phyloP scores from a whole-genome alignment of 768 basidiomycete species.

The Tulasnella sp. region DNA sequence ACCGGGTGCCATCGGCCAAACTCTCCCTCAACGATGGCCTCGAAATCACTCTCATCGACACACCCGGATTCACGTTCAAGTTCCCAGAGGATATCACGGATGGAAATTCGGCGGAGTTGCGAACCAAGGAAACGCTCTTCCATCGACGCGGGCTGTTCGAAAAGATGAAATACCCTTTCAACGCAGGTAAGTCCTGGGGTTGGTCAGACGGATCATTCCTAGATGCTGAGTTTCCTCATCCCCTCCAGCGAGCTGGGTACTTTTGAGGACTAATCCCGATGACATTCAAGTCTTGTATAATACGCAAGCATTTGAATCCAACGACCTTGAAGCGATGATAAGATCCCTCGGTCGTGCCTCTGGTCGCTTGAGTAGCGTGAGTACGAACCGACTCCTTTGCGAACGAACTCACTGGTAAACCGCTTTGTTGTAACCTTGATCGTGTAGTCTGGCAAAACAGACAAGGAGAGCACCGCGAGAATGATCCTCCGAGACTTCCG shows the following conservation, averaged over 20 bases:
- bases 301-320: constrained; percentile 69
- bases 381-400: not conserved
- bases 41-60: constrained; percentile 69
- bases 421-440: constrained; percentile 27
- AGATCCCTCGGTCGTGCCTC: constrained; percentile 69
- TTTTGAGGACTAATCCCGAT: constrained; percentile 63
- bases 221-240: not conserved
- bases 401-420: no score
- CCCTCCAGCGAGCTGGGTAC: constrained; percentile 59
- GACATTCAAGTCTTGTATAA: constrained; percentile 89
- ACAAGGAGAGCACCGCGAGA: constrained; percentile 70
- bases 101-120: constrained; percentile 40
- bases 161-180: constrained; percentile 72
- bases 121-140: constrained; percentile 70
- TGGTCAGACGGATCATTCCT: not conserved
- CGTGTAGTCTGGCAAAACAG: constrained; percentile 62
- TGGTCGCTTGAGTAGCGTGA: constrained; percentile 73
- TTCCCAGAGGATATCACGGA: constrained; percentile 39
- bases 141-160: constrained; percentile 80
- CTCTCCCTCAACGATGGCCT: constrained; percentile 49
- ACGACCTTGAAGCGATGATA: constrained; percentile 69
- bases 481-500: constrained; percentile 84
- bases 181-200: constrained; percentile 51
- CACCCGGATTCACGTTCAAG: constrained; percentile 71
- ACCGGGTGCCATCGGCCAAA: constrained; percentile 48